phyloP scores from a whole-genome alignment of 192 early-diverging fungal genomes.

The Paraglomus brasilianum region DNA sequence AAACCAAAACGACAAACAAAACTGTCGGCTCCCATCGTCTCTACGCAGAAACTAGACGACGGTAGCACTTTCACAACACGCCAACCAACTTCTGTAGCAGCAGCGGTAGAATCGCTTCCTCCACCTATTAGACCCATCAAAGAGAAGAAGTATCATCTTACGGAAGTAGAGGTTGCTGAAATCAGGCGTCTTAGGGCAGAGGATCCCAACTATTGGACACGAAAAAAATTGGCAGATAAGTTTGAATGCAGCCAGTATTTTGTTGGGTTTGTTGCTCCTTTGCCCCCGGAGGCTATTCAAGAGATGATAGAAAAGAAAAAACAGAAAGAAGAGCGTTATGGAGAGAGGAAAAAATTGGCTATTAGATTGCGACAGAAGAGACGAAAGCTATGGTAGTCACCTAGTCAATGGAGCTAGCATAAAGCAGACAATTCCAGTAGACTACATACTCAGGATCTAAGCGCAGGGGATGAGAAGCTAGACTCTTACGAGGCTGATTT shows the following conservation, averaged over 20 bases:
- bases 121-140: conserved; percentile 17
- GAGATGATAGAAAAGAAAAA: neutral
- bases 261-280: conserved; percentile 37
- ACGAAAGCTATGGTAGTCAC: conserved; percentile 38
- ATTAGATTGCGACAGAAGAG: conserved; percentile 35
- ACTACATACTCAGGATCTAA: too few species aligned
- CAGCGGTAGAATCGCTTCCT: conserved; percentile 10
- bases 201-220: conserved; percentile 41
- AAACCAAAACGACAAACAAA: neutral
- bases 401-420: too few species aligned
- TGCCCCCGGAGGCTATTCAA: neutral
- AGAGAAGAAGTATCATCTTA: conserved; percentile 17
- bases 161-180: conserved; percentile 34
- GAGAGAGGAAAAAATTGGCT: conserved; percentile 38
- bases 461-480: too few species aligned
- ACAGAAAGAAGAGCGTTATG: neutral
- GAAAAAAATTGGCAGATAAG: conserved; percentile 38
- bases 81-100: neutral
- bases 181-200: conserved; percentile 35
- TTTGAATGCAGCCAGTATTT: conserved; percentile 43
- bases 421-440: too few species aligned
- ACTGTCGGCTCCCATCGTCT: conserved; percentile 1
- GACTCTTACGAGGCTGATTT: too few species aligned
- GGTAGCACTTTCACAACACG: conserved; percentile 14
- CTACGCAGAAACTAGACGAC: conserved; percentile 6